Base-by-base conservation (phyloP, 2,329 filamentous ascomycete species). In the Pseudopithomyces maydicus region DNA sequence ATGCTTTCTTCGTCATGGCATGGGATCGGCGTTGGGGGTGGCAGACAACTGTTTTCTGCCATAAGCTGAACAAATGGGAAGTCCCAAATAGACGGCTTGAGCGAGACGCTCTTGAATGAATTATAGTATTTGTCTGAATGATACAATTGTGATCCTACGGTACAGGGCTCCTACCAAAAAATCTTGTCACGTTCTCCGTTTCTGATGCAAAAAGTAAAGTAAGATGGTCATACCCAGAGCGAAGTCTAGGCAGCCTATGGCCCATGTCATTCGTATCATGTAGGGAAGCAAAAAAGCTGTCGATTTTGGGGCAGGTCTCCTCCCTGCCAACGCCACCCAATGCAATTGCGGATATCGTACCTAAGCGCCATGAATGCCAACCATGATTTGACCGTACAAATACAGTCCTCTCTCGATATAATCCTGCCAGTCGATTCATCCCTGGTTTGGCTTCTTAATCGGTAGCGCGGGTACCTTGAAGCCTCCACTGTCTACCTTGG, bases 391-490 rank as follows among this genome's bases (percentile, higher is more conserved):
- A n/a, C n/a, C 12, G 41, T 29, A 6, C 12, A 26, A 10, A 12
- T 33, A 45, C 15, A 17, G 38, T 35, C 26, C 26, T 29, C 26
- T 8, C 26, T 29, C 26, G 8, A 53, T 45, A 38, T 29, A 36
- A 45, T 17, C 19, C n/a, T 17, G 45, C 23, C 19, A 41, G 4
- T 19, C n/a, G 14, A 17, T 41, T 23, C 36, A 43, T 6, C 26
- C 23, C 38, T 69, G 61, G 14, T 65, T 66, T 57, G 62, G 63
- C 76, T 87, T 92, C 81, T 97, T 97, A 23, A 85, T 79, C 15
- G 91, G 92, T 63, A 94, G 73, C 2, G 83, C 84, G 15, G 94
- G 92, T 38, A 96, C 89, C 77, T 93, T 96, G 83, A 97, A 97
- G 0, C 86, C 89, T 11, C 82, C 86, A 49, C 82, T 83, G 59